Percentiles rank a stretch among this genome's conserved stretches.
These are phyloP conservation scores for Coelastrella sp. DNA, from an alignment of 139 green algal species.

Conservation along the genomic window DNA sequence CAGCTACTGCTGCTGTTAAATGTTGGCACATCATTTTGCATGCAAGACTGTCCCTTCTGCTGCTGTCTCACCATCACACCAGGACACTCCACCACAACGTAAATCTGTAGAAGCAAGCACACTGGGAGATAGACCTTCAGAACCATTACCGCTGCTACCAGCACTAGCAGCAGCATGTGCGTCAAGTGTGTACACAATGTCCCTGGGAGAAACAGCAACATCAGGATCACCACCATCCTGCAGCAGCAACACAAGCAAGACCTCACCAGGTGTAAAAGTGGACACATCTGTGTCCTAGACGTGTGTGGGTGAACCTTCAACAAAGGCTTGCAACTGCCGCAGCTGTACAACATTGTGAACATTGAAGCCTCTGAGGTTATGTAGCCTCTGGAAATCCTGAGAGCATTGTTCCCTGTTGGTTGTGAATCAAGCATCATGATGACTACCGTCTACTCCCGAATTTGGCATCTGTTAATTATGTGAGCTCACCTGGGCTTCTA, in stretches of 20 bases:
- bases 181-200: slow-evolving; percentile 91
- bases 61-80: slow-evolving; percentile 72
- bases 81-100: slow-evolving; percentile 88
- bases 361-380: too few species aligned
- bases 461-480: too few species aligned
- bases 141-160: background rate
- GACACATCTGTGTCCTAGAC: too few species aligned
- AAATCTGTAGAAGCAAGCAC: slow-evolving; percentile 69
- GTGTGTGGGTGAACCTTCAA: too few species aligned
- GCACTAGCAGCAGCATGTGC: slow-evolving; percentile 43
- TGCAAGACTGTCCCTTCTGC: background rate
- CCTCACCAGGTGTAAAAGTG: background rate
- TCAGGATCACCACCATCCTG: slow-evolving; percentile 92
- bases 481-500: slow-evolving; percentile 82
- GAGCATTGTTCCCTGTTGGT: too few species aligned
- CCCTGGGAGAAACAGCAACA: slow-evolving; percentile 88
- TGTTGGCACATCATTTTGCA: background rate
- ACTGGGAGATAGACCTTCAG: background rate
- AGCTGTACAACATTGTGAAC: too few species aligned
- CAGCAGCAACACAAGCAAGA: slow-evolving; percentile 3
- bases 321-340: too few species aligned
- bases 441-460: too few species aligned
- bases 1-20: too few species aligned
- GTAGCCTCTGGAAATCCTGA: too few species aligned
- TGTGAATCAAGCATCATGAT: too few species aligned